Evolutionary conservation across 1,284 basidiomycete genomes (phyloP), one percentile per base, ranked within the genome.

Genomic region (Microbotryum violaceum): DNA sequence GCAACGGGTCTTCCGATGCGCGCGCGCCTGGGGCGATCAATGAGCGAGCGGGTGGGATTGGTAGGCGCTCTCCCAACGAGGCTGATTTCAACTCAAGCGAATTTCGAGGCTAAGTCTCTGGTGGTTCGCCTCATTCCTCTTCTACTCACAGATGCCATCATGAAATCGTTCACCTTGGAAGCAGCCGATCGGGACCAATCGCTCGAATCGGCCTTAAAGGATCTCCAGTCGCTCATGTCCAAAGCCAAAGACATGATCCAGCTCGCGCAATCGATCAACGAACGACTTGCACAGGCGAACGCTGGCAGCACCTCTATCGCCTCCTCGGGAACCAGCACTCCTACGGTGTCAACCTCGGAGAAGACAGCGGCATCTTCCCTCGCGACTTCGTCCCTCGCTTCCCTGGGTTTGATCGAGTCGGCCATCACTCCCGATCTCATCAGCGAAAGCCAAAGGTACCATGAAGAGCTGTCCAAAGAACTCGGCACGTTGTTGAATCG

Each of bases 391-490:
- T 93, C 91, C 1, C 83, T 97, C 33, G 86, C 89, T 12, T 88
- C 89, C 72, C 82, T 97, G 1, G 94, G 94, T 0, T 78, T 97
- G 51, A 74, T 78, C 8, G 70, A 73, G 0, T 76, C 85, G 0
- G 91, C 94, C 0, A 83, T 97, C 10, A 97, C 93, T 20, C 80
- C 83, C 53, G 91, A 97, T 71, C 93, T 96, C 89, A 85, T 89
- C 57, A 81, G 82, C 54, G 88, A 90, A 72, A 90, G 97, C 72
- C 78, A 81, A 52, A 82, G 77, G 60, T 98, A 93, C 83, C 79
- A 85, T 58, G 84, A 86, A 25, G 85, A 88, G 66, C 81, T 97
- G 9, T 91, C 91, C 12, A 81, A 81, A 42, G 94, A 98, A 78
- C 81, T 98, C 1, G 86, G 84, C 0, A 77, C 81, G 1, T 78